A percentile compares a stretch with the other conserved stretches of the same genome.
These are phyloP conservation scores for Neurospora sp. DNA, from an alignment of 495 filamentous ascomycete genomes.

Conservation along the genomic window DNA sequence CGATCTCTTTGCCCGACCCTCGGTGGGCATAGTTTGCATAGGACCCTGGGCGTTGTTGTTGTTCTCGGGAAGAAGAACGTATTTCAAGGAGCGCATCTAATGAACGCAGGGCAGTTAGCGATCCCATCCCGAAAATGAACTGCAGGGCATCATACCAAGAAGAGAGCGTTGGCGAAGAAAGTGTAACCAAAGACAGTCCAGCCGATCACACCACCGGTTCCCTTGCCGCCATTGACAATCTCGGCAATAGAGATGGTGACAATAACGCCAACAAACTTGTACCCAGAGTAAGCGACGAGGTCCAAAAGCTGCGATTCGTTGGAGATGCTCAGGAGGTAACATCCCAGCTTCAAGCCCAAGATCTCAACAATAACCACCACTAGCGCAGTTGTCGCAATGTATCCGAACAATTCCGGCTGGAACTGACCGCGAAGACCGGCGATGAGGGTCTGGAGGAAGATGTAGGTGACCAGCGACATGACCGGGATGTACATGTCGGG, in stretches of 20 bases:
- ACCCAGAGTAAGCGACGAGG: slow-evolving; percentile 89
- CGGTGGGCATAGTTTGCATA: slow-evolving; percentile 63
- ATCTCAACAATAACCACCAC: slow-evolving; percentile 80
- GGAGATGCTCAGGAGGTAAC: slow-evolving; percentile 85
- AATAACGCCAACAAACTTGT: slow-evolving; percentile 97
- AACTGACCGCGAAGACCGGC: slow-evolving; percentile 89
- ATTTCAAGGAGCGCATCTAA: slow-evolving; percentile 92
- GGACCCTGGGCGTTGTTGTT: slow-evolving; percentile 53
- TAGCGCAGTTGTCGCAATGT: slow-evolving; percentile 75
- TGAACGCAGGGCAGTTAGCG: slow-evolving; percentile 14
- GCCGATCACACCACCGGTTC: slow-evolving; percentile 75
- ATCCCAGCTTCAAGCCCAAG: slow-evolving; percentile 76
- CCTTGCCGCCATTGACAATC: slow-evolving; percentile 61
- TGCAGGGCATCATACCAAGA: slow-evolving; percentile 55
- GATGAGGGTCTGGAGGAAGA: slow-evolving; percentile 79
- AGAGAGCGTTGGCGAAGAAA: slow-evolving; percentile 89
- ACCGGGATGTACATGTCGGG: slow-evolving; percentile 98
- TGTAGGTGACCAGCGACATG: slow-evolving; percentile 94
- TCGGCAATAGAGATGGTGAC: slow-evolving; percentile 70
- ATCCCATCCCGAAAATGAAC: neutral
- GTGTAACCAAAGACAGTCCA: slow-evolving; percentile 87
- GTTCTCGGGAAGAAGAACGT: slow-evolving; percentile 86
- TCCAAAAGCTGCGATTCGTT: slow-evolving; percentile 82
- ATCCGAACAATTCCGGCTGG: slow-evolving; percentile 84
- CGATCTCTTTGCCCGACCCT: slow-evolving; percentile 67